Evolutionary conservation across 2,329 filamentous ascomycete genomes (phyloP).

Genomic region (Emmonsiellopsis sp.): DNA sequence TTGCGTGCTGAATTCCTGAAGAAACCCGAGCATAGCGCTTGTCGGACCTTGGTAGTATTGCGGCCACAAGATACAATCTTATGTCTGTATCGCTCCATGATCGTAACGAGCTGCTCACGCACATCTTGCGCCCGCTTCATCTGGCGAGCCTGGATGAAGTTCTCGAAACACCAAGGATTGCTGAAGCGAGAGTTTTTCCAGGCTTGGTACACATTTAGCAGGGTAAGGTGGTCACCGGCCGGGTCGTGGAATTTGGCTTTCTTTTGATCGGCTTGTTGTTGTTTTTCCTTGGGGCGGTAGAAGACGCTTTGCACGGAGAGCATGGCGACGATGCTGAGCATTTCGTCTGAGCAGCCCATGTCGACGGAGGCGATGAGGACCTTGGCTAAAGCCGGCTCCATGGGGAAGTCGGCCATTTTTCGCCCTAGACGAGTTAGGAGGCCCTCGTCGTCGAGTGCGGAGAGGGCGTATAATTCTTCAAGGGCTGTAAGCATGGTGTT

Average conservation of each 20-base stretch:
- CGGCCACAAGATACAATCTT: constrained; percentile 74
- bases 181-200: constrained; percentile 82
- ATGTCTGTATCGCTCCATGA: constrained; percentile 88
- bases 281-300: constrained; percentile 95
- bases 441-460: constrained; percentile 89
- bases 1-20: constrained; percentile 94
- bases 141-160: constrained; percentile 86
- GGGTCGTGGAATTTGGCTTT: constrained; percentile 97
- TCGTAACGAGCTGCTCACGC: constrained; percentile 79
- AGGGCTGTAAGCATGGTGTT: constrained; percentile 96
- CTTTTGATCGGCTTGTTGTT: constrained; percentile 91
- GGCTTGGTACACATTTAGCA: constrained; percentile 94
- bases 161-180: constrained; percentile 91
- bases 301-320: constrained; percentile 80
- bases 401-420: constrained; percentile 98
- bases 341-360: constrained; percentile 82
- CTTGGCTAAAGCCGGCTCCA: constrained; percentile 89
- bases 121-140: constrained; percentile 90
- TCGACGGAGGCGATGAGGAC: constrained; percentile 82
- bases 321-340: constrained; percentile 92
- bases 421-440: constrained; percentile 82
- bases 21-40: constrained; percentile 85
- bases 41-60: constrained; percentile 76
- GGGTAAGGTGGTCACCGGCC: constrained; percentile 83
- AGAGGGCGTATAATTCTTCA: constrained; percentile 88